Conservation (phyloP, 768 basidiomycete species). For the Tylopilus subfusipes region DNA sequence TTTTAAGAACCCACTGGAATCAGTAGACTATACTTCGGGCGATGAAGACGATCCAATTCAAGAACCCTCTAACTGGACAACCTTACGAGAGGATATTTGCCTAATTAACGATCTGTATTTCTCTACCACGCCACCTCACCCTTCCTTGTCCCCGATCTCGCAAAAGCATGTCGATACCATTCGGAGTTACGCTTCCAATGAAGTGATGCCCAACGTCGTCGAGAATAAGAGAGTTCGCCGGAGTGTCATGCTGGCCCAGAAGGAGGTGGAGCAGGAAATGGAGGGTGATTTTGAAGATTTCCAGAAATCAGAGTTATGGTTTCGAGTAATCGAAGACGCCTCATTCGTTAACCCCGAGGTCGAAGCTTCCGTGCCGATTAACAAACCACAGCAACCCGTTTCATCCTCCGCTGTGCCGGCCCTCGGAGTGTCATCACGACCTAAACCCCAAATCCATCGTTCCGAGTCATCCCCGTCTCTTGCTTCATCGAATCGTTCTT, state of each 20-base stretch:
- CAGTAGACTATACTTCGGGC: constrained; percentile 58
- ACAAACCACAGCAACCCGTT: constrained; percentile 7
- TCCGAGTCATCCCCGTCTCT: constrained; percentile 40
- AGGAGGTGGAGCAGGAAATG: constrained; percentile 85
- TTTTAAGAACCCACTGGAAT: constrained; percentile 94
- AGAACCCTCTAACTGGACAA: constrained; percentile 52
- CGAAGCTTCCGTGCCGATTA: not conserved
- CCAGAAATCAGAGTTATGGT: constrained; percentile 85
- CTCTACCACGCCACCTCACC: constrained; percentile 52
- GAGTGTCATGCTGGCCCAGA: constrained; percentile 80
- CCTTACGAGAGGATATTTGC: constrained; percentile 79
- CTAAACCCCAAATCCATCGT: constrained; percentile 22
- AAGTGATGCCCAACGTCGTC: constrained; percentile 38
- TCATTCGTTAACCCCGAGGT: constrained; percentile 32
- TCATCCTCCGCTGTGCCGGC: constrained; percentile 5
- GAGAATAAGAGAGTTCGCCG: constrained; percentile 60
- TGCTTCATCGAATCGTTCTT: constrained; percentile 7
- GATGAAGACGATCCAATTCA: constrained; percentile 63
- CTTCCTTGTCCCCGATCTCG: constrained; percentile 60
- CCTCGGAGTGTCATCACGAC: constrained; percentile 4
- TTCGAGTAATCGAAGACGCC: constrained; percentile 77
- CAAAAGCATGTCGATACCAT: constrained; percentile 70
- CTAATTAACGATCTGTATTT: constrained; percentile 92
- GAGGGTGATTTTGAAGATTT: constrained; percentile 90
- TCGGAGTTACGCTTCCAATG: constrained; percentile 56